Base-by-base conservation (phyloP, 164 flowering plant genomes). In the Vitis cinerea region DNA sequence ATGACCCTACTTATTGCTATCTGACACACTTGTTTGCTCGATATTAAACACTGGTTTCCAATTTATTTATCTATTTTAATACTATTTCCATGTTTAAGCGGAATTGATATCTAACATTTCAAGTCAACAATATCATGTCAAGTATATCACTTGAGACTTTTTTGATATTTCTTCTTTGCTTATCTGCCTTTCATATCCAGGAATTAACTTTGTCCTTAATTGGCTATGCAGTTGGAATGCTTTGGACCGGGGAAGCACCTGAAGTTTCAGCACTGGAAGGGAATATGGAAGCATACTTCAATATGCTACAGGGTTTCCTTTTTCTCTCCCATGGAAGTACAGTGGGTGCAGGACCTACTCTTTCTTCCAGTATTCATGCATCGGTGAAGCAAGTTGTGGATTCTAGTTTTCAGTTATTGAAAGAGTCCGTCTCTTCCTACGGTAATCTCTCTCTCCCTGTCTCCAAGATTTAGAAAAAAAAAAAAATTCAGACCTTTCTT, bases 301-400 rank as follows among this genome's bases (percentile, higher is more conserved):
- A 92, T 74, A 58, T 73, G 66, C 85, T 95, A 48, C 95, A 91
- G 72, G 99, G 98, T 19, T 83, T 95, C 65, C 86, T 95, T 68
- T 69, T 95, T 76, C 86, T 85, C 69, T 84, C 85, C 64, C 86
- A 85, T 84, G 94, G 90, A 66, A 88, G 90, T 78, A 78, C 71
- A 60, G 90, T 91, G 31, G 94, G 96, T 55, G 96, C 97, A 47
- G 99, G 98, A 30, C 90, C 96, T 58, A 95, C 98, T 27, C 90
- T 95, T 71, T 73, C 80, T 48, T 84, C 92, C 29, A 65, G 73
- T 67, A 77, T 94, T 30, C 84, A 79, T 71, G 82, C 88, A 61
- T 75, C 89, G n/a, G 79, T 85, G 61, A 90, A 87, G 82, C 84
- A 84, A 81, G 90, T 91, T 64, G 84, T 86, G 59, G 90, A 91